phyloP scores from a whole-genome alignment of 2,329 filamentous ascomycete species.

The Venturia nashicola region DNA sequence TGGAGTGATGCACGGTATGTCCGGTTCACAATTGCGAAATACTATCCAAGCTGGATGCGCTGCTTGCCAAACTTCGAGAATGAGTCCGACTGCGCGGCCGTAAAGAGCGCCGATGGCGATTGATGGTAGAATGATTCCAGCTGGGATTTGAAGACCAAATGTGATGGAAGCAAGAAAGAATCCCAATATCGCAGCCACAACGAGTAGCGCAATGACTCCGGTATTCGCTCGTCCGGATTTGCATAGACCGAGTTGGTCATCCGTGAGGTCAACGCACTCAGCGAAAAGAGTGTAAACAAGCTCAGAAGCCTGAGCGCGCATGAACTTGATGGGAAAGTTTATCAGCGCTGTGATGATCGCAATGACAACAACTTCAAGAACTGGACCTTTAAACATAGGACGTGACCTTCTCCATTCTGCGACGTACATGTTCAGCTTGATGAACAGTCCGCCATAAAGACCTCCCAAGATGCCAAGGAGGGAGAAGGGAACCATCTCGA shows the following conservation, averaged over 20 bases:
- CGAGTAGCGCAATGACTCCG: slow-evolving; percentile 67
- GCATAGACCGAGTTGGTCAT: slow-evolving; percentile 85
- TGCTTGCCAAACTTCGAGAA: slow-evolving; percentile 78
- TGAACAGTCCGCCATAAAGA: slow-evolving; percentile 89
- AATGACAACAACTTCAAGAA: slow-evolving; percentile 69
- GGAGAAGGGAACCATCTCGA: slow-evolving; percentile 81
- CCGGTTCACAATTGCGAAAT: slow-evolving; percentile 72
- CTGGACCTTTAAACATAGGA: slow-evolving; percentile 55
- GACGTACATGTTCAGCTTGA: slow-evolving; percentile 83
- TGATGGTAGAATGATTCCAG: slow-evolving; percentile 88
- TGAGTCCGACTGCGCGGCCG: slow-evolving; percentile 77
- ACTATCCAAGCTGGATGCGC: slow-evolving; percentile 64
- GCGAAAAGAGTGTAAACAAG: slow-evolving; percentile 86
- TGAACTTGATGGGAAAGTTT: slow-evolving; percentile 93
- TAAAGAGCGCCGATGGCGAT: slow-evolving; percentile 91
- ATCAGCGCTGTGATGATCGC: slow-evolving; percentile 74
- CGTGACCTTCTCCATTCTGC: slow-evolving; percentile 65
- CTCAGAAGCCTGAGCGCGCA: slow-evolving; percentile 84
- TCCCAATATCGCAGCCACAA: slow-evolving; percentile 71
- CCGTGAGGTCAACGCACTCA: slow-evolving; percentile 70
- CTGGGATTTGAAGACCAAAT: slow-evolving; percentile 88
- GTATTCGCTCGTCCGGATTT: slow-evolving; percentile 73
- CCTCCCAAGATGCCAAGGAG: slow-evolving; percentile 80
- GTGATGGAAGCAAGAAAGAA: slow-evolving; percentile 79
- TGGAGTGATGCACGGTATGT: slow-evolving; percentile 78